Evolutionary conservation across 768 basidiomycete species (phyloP), one percentile per base, ranked within the genome.

Genomic region (Lyophyllum shimeji): DNA sequence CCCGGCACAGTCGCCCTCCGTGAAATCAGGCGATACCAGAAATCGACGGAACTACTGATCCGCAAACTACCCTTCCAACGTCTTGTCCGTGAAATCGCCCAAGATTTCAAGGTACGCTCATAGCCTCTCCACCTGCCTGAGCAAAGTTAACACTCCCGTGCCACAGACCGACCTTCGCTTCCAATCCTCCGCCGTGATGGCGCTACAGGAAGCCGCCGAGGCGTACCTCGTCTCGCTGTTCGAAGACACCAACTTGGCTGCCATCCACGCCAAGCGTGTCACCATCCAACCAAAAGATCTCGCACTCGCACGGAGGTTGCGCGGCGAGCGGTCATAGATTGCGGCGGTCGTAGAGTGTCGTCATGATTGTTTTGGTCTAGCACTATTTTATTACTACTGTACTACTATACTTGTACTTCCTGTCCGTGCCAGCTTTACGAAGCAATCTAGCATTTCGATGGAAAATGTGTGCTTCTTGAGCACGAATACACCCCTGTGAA

Each of bases 41-140:
- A 93, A 77, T 91, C 91, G 31, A 95, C 93, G 40, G 93, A 95
- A 77, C 84, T 95, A 53, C 81, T 95, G 62, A 94, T 95, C 68
- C 85, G 93, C 71, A 94, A 93, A 74, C 84, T 95, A 58, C 93
- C 92, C 61, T 94, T 95, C 89, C 93, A 95, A 74, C 87, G 93
- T 65, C 89, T 96, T 56, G 93, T 95, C 61, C 89, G 89, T 73
- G 94, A 96, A 75, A 95, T 96, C 61, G 93, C 94, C 31, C 94
- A 95, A 75, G 94, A 95, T 67, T 94, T 95, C 82, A 95, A 94
- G 82, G 82, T 79, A 50, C n/a, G 67, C 52, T 23, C 3, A 8
- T 50, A 23, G 11, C 40, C 46, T 29, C 44, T 12, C 52, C 17
- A 29, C 44, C 34, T 11, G 27, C 51, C 20, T 33, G n/a, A n/a